Conservation (phyloP, 257 asterid genomes). For the Eucommia ulmoides region DNA sequence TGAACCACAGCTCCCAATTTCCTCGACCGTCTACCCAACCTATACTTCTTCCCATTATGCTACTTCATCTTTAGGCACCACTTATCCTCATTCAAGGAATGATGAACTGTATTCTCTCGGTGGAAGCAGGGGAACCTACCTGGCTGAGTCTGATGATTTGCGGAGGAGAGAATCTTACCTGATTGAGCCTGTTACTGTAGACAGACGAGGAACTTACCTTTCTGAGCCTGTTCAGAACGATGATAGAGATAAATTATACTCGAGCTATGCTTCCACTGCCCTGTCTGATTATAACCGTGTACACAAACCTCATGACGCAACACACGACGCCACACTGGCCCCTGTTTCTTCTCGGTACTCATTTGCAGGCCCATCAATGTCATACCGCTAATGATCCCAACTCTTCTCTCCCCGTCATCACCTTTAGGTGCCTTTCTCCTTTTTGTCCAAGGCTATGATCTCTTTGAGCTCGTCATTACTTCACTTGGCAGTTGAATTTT, state of each 20-base stretch:
- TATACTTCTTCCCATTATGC: too few relatives aligned
- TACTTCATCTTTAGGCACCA: too few relatives aligned
- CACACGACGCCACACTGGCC: constrained; percentile 18
- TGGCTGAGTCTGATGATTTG: constrained; percentile 16
- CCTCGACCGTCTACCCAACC: constrained; percentile 15
- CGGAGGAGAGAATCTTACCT: constrained; percentile 11
- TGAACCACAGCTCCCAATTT: constrained; percentile 12
- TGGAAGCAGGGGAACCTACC: constrained; percentile 22
- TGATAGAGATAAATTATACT: too few relatives aligned
- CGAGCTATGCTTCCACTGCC: constrained; percentile 22
- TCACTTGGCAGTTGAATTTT: too few relatives aligned
- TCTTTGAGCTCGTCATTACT: too few relatives aligned
- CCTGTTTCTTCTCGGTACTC: constrained; percentile 55
- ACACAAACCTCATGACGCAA: constrained; percentile 12
- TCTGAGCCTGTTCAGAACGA: too few relatives aligned
- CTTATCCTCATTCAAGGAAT: constrained; percentile 32
- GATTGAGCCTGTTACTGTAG: too few relatives aligned
- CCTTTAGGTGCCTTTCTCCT: too few relatives aligned
- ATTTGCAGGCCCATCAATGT: constrained; percentile 41
- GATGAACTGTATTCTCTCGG: constrained; percentile 11
- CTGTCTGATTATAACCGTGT: constrained; percentile 18
- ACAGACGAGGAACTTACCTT: too few relatives aligned
- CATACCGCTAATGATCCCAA: constrained; percentile 30
- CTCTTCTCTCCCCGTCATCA: too few relatives aligned
- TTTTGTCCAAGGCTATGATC: too few relatives aligned